These are phyloP conservation scores for Capronia coronata DNA, from an alignment of 2,329 filamentous ascomycete species.

Conservation along the genomic window DNA sequence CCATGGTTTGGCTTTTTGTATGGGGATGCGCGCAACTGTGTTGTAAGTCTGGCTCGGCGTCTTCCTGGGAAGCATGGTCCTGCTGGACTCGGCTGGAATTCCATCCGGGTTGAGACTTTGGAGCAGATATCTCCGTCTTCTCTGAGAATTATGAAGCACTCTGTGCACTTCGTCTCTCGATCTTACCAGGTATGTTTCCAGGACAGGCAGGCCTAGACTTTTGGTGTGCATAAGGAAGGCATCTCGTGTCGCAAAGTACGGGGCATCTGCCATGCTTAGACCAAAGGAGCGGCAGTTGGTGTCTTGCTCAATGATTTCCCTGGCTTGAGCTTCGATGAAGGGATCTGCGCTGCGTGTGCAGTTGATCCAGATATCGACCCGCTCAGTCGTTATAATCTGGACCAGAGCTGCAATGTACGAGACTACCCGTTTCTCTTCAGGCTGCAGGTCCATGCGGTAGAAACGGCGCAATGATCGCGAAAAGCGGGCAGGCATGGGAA, in stretches of 20 bases:
- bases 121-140: constrained; percentile 53
- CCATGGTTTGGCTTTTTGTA: constrained; percentile 53
- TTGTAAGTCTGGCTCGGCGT: constrained; percentile 50
- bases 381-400: constrained; percentile 53
- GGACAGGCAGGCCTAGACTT: constrained; percentile 36
- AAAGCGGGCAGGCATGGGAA: constrained; percentile 50
- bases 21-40: constrained; percentile 50
- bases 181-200: constrained; percentile 49
- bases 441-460: constrained; percentile 38
- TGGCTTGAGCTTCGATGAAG: constrained; percentile 59
- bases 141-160: constrained; percentile 43
- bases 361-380: constrained; percentile 64
- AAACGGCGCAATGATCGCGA: constrained; percentile 54
- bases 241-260: constrained; percentile 7
- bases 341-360: constrained; percentile 61
- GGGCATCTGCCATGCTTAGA: constrained; percentile 6
- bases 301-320: constrained; percentile 53
- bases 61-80: constrained; percentile 51
- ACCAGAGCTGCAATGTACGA: constrained; percentile 53
- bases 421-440: neutral
- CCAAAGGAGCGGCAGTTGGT: constrained; percentile 49
- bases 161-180: constrained; percentile 49
- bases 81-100: constrained; percentile 48
- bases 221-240: constrained; percentile 15
- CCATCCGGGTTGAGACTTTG: constrained; percentile 50